phyloP scores from a whole-genome alignment of 2,329 filamentous ascomycete species.

The Aciculosporium take region DNA sequence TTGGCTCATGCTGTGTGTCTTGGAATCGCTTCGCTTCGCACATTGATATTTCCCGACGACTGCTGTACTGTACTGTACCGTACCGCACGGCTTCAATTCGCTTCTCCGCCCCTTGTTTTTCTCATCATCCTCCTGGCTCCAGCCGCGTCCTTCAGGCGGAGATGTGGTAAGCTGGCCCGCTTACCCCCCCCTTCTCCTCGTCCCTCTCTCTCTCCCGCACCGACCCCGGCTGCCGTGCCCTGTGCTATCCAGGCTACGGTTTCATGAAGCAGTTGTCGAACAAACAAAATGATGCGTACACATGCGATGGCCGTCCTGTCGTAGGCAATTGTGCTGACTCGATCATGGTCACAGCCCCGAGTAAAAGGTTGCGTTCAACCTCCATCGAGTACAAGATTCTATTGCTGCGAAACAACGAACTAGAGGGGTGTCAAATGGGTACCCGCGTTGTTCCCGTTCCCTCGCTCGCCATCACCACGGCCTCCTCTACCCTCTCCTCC shows the following conservation, averaged over 20 bases:
- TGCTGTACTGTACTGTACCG: no score
- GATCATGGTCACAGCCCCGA: not conserved
- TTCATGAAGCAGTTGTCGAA: not conserved
- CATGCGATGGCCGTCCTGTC: slow-evolving; percentile 1
- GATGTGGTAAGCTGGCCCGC: slow-evolving; percentile 6
- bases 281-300: no score
- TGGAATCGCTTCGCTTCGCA: no score
- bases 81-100: no score
- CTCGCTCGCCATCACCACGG: slow-evolving; percentile 43
- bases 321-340: slow-evolving; percentile 1
- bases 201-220: no score
- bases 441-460: slow-evolving; percentile 43
- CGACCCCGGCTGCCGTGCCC: not conserved
- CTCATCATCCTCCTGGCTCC: not conserved
- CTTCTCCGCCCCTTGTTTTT: not conserved
- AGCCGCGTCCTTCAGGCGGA: slow-evolving; percentile 3
- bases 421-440: slow-evolving; percentile 15
- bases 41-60: no score
- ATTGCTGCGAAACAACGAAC: not conserved
- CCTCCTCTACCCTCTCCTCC: slow-evolving; percentile 40
- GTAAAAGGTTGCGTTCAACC: not conserved
- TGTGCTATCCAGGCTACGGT: not conserved
- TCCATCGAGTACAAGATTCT: not conserved
- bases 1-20: no score
- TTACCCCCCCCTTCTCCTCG: not conserved